phyloP scores from a whole-genome alignment of 2,329 filamentous ascomycete species.

The Metarhizium rileyi region DNA sequence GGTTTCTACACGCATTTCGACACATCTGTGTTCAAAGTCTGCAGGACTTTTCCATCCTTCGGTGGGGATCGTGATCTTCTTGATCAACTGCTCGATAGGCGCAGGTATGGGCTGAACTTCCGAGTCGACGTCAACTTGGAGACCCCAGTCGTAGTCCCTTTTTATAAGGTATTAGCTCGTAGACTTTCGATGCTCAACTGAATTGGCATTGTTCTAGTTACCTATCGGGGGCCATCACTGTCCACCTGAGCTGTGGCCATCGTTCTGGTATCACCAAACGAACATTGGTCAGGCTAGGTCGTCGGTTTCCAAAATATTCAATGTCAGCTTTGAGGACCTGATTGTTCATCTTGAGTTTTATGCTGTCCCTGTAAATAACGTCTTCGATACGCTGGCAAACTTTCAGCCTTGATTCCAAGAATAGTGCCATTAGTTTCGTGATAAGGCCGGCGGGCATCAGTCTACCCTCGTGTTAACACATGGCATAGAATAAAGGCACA shows the following conservation, averaged over 20 bases:
- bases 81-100: constrained; percentile 12
- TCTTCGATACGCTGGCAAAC: constrained; percentile 10
- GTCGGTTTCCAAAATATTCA: constrained; percentile 2
- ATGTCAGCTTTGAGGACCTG: constrained; percentile 15
- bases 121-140: constrained; percentile 20
- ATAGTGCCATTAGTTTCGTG: constrained; percentile 5
- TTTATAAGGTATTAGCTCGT: background rate
- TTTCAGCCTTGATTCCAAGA: constrained; percentile 2
- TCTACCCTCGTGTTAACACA: constrained; percentile 1
- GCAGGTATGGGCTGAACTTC: constrained; percentile 10
- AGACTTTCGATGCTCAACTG: background rate
- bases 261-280: constrained; percentile 13
- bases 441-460: constrained; percentile 4
- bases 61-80: constrained; percentile 12
- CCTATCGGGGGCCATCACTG: constrained; percentile 25
- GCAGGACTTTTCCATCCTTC: background rate
- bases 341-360: constrained; percentile 9
- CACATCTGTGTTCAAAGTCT: background rate
- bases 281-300: constrained; percentile 14
- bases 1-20: background rate
- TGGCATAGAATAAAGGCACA: background rate
- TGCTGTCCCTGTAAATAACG: constrained; percentile 11
- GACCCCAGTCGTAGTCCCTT: constrained; percentile 25
- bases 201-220: constrained; percentile 9
- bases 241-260: constrained; percentile 21